Conservation (phyloP, 2,329 filamentous ascomycete genomes). For the Monilinia aucupariae region DNA sequence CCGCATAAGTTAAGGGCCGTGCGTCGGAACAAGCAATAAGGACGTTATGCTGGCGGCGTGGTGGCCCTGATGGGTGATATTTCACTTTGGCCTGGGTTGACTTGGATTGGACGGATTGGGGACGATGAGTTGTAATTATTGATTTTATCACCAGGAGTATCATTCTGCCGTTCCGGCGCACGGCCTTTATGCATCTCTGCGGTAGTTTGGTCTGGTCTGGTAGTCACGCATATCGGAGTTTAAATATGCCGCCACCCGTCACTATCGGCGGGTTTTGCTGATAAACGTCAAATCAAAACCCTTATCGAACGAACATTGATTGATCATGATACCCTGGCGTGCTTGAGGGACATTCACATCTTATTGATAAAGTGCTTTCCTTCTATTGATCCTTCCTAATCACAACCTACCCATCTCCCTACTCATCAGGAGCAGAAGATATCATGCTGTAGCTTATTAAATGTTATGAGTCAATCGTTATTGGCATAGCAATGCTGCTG, state of each 20-base stretch:
- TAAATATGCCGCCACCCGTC: background rate
- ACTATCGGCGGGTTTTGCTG: background rate
- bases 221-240: background rate
- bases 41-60: no score
- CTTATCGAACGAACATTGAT: background rate
- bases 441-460: background rate
- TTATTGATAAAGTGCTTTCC: background rate
- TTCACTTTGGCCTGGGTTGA: no score
- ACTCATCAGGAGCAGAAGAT: background rate
- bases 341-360: background rate
- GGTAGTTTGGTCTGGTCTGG: no score
- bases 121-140: no score
- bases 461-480: background rate
- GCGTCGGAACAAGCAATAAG: no score
- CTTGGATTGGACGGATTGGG: no score
- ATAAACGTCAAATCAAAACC: background rate
- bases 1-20: no score
- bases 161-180: no score
- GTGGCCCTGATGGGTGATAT: no score
- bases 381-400: slow-evolving; percentile 12
- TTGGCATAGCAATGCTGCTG: slow-evolving; percentile 16
- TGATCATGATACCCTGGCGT: background rate
- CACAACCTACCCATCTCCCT: background rate
- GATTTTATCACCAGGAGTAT: no score
- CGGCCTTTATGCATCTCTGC: no score